A percentile compares a stretch with the other conserved stretches of the same genome.
Evolutionary conservation across 2,329 filamentous ascomycete genomes (phyloP).

Genomic region (Cladosporium sp.): DNA sequence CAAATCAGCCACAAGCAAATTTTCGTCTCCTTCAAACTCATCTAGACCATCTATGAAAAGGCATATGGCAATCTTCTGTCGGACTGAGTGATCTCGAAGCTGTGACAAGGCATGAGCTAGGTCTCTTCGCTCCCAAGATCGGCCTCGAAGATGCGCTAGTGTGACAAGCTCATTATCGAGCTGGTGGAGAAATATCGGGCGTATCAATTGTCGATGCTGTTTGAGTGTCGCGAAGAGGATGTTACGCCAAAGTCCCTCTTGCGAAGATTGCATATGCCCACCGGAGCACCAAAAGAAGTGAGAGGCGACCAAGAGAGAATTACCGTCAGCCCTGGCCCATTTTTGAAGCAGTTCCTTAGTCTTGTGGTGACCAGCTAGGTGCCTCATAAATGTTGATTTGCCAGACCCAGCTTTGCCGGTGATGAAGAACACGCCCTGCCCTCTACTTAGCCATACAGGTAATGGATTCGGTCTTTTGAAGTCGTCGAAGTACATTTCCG

Average conservation of each 20-base stretch:
- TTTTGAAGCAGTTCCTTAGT: neutral
- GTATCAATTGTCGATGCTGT: neutral
- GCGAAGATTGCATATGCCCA: slow-evolving; percentile 8
- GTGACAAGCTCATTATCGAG: too few relatives aligned
- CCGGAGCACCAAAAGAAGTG: slow-evolving; percentile 17
- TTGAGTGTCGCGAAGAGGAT: slow-evolving; percentile 13
- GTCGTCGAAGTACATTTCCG: neutral
- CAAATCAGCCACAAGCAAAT: neutral
- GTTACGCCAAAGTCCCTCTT: slow-evolving; percentile 15
- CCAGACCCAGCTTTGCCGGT: neutral
- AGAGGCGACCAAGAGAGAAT: neutral
- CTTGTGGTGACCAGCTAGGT: neutral
- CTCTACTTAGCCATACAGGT: neutral
- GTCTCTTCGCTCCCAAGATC: neutral
- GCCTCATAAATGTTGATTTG: neutral
- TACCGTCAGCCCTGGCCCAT: neutral
- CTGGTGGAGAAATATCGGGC: neutral
- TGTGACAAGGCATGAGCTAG: neutral
- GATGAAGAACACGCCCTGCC: neutral
- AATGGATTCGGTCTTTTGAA: neutral
- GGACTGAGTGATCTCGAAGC: neutral
- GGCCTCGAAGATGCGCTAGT: neutral
- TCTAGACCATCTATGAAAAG: neutral
- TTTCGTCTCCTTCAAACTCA: neutral
- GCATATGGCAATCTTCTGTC: neutral